These are phyloP conservation scores for Bombardia bombarda DNA, from an alignment of 495 filamentous ascomycete species.

Conservation along the genomic window DNA sequence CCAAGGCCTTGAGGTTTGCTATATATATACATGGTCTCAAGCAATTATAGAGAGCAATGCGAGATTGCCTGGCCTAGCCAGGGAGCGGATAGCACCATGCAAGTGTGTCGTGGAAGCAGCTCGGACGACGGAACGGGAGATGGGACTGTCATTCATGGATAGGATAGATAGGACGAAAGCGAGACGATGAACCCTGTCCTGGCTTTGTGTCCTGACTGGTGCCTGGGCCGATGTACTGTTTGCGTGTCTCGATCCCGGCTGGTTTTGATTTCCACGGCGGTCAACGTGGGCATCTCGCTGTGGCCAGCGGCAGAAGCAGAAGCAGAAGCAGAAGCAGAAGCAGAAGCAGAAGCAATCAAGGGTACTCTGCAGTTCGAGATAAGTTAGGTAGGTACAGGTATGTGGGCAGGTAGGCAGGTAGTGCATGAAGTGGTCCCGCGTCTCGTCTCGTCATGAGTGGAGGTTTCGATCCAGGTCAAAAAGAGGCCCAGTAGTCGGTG, in stretches of 20 bases:
- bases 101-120: slow-evolving; percentile 16
- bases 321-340: too few relatives aligned
- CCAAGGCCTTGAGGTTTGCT: slow-evolving; percentile 16
- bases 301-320: slow-evolving; percentile 9
- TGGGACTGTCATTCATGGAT: slow-evolving; percentile 1
- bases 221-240: background rate
- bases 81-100: slow-evolving; percentile 12
- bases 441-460: too few relatives aligned
- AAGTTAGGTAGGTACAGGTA: too few relatives aligned
- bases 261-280: background rate
- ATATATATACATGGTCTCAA: slow-evolving; percentile 24
- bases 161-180: too few relatives aligned
- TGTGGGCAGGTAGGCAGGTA: too few relatives aligned
- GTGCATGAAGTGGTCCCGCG: too few relatives aligned
- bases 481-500: too few relatives aligned
- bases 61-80: too few relatives aligned
- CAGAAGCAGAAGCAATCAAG: too few relatives aligned
- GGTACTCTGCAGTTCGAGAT: too few relatives aligned
- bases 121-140: slow-evolving; percentile 9
- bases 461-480: too few relatives aligned
- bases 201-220: background rate
- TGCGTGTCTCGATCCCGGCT: slow-evolving; percentile 2
- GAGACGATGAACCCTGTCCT: slow-evolving; percentile 7
- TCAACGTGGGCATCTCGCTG: slow-evolving; percentile 18
- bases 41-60: background rate